A percentile compares a stretch with the other conserved stretches of the same genome.
Conservation (phyloP, 2,329 filamentous ascomycete genomes). For the Fusarium sp. region DNA sequence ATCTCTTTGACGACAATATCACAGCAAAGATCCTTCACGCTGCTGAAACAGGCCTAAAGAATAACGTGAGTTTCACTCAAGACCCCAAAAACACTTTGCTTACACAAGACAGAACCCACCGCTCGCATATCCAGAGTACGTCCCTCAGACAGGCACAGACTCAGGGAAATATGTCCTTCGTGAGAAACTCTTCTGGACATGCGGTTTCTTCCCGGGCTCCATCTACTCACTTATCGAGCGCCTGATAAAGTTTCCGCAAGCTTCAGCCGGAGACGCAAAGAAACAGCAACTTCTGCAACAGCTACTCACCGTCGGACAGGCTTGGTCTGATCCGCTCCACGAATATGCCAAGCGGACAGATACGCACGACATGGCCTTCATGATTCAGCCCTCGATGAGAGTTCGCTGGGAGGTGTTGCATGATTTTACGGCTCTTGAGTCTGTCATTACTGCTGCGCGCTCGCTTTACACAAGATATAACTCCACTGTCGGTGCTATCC, state of each 20-base stretch:
- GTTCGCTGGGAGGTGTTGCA: constrained; percentile 62
- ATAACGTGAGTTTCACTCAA: constrained; percentile 16
- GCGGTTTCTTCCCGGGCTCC: constrained; percentile 57
- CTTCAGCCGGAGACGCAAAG: constrained; percentile 24
- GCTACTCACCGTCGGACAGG: constrained; percentile 38
- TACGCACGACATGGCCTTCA: constrained; percentile 68
- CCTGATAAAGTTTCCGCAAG: constrained; percentile 50
- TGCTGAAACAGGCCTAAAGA: constrained; percentile 21
- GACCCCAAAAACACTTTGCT: accelerated
- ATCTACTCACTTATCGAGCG: constrained; percentile 55
- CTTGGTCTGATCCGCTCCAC: constrained; percentile 55
- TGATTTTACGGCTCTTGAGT: constrained; percentile 54
- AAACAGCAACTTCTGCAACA: constrained; percentile 43
- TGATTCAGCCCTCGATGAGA: constrained; percentile 63
- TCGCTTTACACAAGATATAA: constrained; percentile 60
- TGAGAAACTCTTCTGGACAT: constrained; percentile 53
- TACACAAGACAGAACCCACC: constrained; percentile 33
- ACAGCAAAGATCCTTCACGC: constrained; percentile 38
- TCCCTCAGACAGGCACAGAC: constrained; percentile 33
- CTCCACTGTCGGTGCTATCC: constrained; percentile 59
- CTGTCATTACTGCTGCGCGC: constrained; percentile 59
- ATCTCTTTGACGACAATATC: constrained; percentile 42
- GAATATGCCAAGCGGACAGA: constrained; percentile 56
- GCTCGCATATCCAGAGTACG: constrained; percentile 42
- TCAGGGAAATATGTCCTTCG: constrained; percentile 40